Conservation (phyloP, 2,329 filamentous ascomycete genomes). For the Camillea tinctor region DNA sequence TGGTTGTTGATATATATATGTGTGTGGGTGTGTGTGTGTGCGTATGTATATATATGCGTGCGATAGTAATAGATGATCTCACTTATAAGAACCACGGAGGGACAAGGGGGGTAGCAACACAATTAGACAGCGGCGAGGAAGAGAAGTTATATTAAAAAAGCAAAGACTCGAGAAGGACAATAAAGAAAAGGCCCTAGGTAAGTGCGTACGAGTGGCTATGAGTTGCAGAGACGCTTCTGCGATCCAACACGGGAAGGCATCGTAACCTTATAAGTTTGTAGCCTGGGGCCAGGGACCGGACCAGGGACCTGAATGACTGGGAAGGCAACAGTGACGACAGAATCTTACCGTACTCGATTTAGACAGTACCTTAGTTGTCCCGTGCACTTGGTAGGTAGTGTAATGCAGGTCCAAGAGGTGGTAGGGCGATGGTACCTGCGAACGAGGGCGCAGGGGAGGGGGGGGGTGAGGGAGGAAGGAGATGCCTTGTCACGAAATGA, state of each 20-base stretch:
- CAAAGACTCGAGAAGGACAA: conserved; percentile 21
- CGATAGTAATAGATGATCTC: conserved; percentile 19
- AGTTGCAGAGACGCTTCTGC: conserved; percentile 27
- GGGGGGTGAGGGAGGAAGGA: conserved; percentile 17
- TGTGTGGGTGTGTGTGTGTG: background rate
- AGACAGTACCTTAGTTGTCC: conserved; percentile 23
- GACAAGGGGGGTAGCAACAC: conserved; percentile 17
- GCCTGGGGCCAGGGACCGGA: conserved; percentile 32
- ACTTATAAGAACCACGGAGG: conserved; percentile 22
- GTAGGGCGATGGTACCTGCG: conserved; percentile 22
- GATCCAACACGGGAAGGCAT: conserved; percentile 40
- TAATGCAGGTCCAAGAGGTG: conserved; percentile 10
- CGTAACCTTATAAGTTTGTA: conserved; percentile 54
- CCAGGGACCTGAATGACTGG: conserved; percentile 18
- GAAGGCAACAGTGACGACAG: conserved; percentile 31
- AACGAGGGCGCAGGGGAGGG: conserved; percentile 16
- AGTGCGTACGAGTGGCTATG: conserved; percentile 30
- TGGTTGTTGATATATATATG: background rate
- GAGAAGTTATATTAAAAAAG: conserved; percentile 23
- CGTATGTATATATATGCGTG: background rate
- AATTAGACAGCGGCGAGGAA: conserved; percentile 19
- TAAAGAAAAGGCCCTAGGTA: conserved; percentile 25
- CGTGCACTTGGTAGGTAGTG: conserved; percentile 13
- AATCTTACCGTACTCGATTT: conserved; percentile 27
- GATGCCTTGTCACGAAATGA: conserved; percentile 25